Evolutionary conservation across 352 stramenopile genomes (phyloP).

Genomic region (Globisporangium irregulare): DNA sequence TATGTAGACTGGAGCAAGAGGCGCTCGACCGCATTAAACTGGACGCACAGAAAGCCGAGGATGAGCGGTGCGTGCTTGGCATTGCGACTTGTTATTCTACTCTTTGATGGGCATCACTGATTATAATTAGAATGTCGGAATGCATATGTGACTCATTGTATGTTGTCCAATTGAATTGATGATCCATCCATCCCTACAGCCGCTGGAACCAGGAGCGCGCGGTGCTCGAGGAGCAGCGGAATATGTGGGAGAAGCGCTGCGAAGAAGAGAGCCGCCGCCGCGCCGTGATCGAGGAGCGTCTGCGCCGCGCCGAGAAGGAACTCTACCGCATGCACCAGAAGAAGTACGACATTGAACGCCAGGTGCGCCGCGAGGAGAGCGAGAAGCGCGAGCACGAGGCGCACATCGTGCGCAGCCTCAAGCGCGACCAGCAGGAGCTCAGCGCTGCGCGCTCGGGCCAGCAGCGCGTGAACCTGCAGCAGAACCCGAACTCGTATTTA

Average conservation of each 20-base stretch:
- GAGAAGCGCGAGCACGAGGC: slow-evolving; percentile 86
- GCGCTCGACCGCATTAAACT: slow-evolving; percentile 80
- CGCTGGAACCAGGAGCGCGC: slow-evolving; percentile 67
- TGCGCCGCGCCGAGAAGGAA: slow-evolving; percentile 82
- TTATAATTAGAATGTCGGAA: slow-evolving; percentile 5
- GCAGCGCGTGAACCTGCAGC: slow-evolving; percentile 7
- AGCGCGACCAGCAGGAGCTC: slow-evolving; percentile 62
- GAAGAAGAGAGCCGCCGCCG: slow-evolving; percentile 74
- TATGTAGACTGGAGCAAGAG: slow-evolving; percentile 62
- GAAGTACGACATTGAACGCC: slow-evolving; percentile 88
- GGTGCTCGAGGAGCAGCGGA: slow-evolving; percentile 55
- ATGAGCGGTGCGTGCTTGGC: slow-evolving; percentile 58
- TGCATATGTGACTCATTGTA: neutral
- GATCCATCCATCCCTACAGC: slow-evolving; percentile 20
- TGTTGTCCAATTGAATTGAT: neutral
- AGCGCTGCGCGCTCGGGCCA: slow-evolving; percentile 21
- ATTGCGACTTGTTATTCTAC: slow-evolving; percentile 6
- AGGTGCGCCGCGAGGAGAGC: slow-evolving; percentile 77
- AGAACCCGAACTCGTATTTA: slow-evolving; percentile 28
- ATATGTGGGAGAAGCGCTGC: slow-evolving; percentile 69
- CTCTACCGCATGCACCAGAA: slow-evolving; percentile 90
- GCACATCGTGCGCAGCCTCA: slow-evolving; percentile 76
- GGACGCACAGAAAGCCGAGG: slow-evolving; percentile 76
- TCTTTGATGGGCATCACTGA: slow-evolving; percentile 4
- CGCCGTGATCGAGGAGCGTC: slow-evolving; percentile 70